Evolutionary conservation across 306 rosid species (phyloP).

Genomic region (Abrus precatorius): DNA sequence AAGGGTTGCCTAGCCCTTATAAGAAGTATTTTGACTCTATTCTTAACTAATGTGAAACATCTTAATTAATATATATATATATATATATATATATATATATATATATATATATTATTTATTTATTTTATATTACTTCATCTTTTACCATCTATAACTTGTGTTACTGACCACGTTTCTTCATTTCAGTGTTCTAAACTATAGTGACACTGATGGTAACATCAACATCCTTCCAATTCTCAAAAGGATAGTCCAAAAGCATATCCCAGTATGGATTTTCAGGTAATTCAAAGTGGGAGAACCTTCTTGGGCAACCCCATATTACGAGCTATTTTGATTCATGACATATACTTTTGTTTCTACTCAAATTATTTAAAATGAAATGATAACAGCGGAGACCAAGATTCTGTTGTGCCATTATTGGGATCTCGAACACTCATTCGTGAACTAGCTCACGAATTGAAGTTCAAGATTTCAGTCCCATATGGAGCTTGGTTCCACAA

Average conservation of each 20-base stretch:
- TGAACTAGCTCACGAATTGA: slow-evolving; percentile 74
- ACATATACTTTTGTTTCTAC: neutral
- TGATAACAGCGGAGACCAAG: slow-evolving; percentile 78
- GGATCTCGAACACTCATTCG: slow-evolving; percentile 86
- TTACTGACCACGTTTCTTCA: slow-evolving; percentile 25
- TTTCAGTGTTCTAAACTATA: slow-evolving; percentile 67
- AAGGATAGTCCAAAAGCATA: slow-evolving; percentile 71
- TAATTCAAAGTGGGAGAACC: slow-evolving; percentile 10
- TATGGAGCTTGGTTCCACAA: slow-evolving; percentile 88
- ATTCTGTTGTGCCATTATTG: slow-evolving; percentile 80
- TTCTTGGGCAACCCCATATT: neutral
- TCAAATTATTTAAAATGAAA: neutral
- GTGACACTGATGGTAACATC: slow-evolving; percentile 68
- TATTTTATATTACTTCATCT: neutral
- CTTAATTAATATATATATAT: too few relatives aligned
- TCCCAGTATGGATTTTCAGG: slow-evolving; percentile 93
- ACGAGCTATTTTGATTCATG: neutral
- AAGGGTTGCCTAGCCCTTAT: too few relatives aligned
- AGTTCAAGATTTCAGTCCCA: slow-evolving; percentile 67
- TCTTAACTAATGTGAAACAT: too few relatives aligned
- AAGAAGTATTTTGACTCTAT: too few relatives aligned
- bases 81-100: too few relatives aligned
- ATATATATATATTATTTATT: too few relatives aligned
- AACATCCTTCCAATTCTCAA: slow-evolving; percentile 77
- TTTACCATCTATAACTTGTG: neutral